Base-by-base conservation (phyloP, 441 rosid species). In the Pelargonium citronellum region DNA sequence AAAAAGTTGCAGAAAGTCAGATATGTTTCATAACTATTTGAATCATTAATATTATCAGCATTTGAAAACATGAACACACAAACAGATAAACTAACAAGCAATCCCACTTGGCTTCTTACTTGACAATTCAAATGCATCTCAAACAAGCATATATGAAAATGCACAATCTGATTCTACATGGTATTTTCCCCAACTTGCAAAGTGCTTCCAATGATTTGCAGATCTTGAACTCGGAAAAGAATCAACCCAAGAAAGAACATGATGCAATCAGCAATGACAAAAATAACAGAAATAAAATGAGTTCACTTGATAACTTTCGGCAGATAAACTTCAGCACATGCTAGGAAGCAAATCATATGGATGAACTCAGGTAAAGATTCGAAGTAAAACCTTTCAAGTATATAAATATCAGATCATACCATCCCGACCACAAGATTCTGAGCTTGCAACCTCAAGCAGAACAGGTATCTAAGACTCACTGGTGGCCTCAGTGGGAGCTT, bases 351-450 rank as follows among this genome's bases (percentile, higher is more conserved):
- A 34, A 13, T 16, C 46, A 9, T 19, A 1, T 34, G 69, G 71
- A 58, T 64, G 73, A 67, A 27, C 66, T 63, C 61, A 66, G 27
- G 46, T 53, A 62, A 69, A 58, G 71, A 71, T 73, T 70, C 64
- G 68, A 68, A 67, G 55, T 27, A 68, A 80, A 77, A 69, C 75
- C 80, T 73, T 76, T 64, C 69, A 65, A 63, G 75, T 64, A 51
- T 60, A 76, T 71, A 69, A 51, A 53, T 49, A 71, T 70, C 71
- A 70, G 73, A 71, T 75, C 73, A 70, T 74, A 61, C 78, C 67
- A 46, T 68, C 60, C 64, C 73, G 71, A 76, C 79, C 79, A 73
- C 77, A 67, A 77, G 72, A 75, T 75, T 43, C 74, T 65, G 73
- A 73, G 51, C 72, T 69, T 65, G 65, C 41, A 71, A 68, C 71